A percentile compares a stretch with the other conserved stretches of the same genome.
Conservation (phyloP, 2,329 filamentous ascomycete species). For the Colletotrichum neosansevieriae region DNA sequence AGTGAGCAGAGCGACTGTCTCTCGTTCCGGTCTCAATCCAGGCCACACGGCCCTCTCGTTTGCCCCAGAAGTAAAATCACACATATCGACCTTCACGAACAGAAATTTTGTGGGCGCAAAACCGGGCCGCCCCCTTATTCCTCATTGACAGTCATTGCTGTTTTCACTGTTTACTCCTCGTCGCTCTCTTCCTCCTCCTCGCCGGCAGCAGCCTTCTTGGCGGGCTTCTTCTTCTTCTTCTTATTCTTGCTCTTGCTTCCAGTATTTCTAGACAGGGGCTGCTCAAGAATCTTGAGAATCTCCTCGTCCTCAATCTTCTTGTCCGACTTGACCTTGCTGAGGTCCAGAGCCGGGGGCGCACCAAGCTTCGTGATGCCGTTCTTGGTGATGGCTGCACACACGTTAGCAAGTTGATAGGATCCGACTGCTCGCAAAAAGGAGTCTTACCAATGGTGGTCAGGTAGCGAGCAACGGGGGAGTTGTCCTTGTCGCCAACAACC, state of each 20-base stretch:
- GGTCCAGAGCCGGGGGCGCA: slow-evolving; percentile 79
- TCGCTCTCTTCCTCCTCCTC: slow-evolving; percentile 50
- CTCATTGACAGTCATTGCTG: slow-evolving; percentile 33
- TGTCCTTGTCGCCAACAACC: slow-evolving; percentile 93
- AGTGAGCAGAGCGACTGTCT: slow-evolving; percentile 44
- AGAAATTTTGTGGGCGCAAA: slow-evolving; percentile 33
- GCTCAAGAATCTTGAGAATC: slow-evolving; percentile 92
- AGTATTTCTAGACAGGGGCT: slow-evolving; percentile 86
- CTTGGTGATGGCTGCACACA: slow-evolving; percentile 86
- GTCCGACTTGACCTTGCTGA: slow-evolving; percentile 89
- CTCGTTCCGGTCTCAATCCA: slow-evolving; percentile 35
- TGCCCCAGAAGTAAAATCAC: slow-evolving; percentile 34
- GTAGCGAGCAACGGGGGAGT: slow-evolving; percentile 83
- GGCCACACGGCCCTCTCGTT: slow-evolving; percentile 24
- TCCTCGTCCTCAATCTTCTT: slow-evolving; percentile 99
- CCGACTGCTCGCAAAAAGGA: slow-evolving; percentile 43
- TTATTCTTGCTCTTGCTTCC: slow-evolving; percentile 95
- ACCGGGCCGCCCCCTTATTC: slow-evolving; percentile 31
- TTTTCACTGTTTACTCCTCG: slow-evolving; percentile 47
- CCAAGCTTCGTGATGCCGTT: slow-evolving; percentile 92
- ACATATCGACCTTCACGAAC: slow-evolving; percentile 37
- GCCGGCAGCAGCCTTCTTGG: slow-evolving; percentile 57
- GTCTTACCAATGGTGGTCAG: slow-evolving; percentile 91
- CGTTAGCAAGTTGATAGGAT: slow-evolving; percentile 16
- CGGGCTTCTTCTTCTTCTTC: slow-evolving; percentile 78